Conservation (phyloP, 805 yeast species). For the Ogataea trehaloabstinens region DNA sequence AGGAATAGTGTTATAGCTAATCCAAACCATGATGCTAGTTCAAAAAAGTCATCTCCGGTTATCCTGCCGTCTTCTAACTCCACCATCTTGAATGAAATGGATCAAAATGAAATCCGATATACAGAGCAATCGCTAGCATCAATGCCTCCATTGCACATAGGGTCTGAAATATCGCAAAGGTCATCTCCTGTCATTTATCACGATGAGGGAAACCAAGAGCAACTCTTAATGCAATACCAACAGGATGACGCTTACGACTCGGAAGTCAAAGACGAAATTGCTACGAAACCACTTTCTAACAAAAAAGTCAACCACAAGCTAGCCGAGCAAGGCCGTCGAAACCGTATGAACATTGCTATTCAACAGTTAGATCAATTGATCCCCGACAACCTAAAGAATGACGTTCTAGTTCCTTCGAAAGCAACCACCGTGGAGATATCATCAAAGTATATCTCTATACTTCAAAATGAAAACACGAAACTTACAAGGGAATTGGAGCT, state of each 20-base stretch:
- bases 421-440: slow-evolving; percentile 96
- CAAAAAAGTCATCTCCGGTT: slow-evolving; percentile 35
- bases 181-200: slow-evolving; percentile 16
- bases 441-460: slow-evolving; percentile 57
- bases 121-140: slow-evolving; percentile 4
- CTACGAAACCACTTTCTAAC: slow-evolving; percentile 24
- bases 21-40: slow-evolving; percentile 29
- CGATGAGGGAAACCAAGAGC: slow-evolving; percentile 9
- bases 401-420: slow-evolving; percentile 73
- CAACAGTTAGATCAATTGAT: slow-evolving; percentile 67
- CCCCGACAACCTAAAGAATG: slow-evolving; percentile 57
- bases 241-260: background rate
- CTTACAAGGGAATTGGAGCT: slow-evolving; percentile 37
- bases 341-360: slow-evolving; percentile 86
- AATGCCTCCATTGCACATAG: slow-evolving; percentile 8
- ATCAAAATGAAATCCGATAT: slow-evolving; percentile 6
- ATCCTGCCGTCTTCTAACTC: slow-evolving; percentile 34
- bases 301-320: slow-evolving; percentile 79
- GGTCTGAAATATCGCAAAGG: slow-evolving; percentile 7
- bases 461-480: slow-evolving; percentile 37
- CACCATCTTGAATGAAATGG: slow-evolving; percentile 3
- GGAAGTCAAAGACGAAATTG: background rate
- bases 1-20: slow-evolving; percentile 31
- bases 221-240: background rate
- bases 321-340: slow-evolving; percentile 95